Evolutionary conservation across 306 rosid species (phyloP), one percentile per base, ranked within the genome.

Genomic region (Arachis stenosperma): DNA sequence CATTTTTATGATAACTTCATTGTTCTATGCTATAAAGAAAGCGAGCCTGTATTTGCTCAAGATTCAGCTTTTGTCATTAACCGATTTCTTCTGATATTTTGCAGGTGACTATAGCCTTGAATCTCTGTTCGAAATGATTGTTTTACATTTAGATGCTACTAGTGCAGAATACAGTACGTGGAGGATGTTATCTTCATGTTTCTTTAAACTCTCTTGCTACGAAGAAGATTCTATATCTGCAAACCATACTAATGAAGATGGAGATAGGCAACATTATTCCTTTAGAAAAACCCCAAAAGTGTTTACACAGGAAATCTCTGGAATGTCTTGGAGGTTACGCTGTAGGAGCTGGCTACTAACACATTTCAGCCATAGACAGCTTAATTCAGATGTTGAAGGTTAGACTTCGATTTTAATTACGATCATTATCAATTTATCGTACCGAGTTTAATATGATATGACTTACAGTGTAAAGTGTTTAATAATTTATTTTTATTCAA

Each of bases 131-230:
- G 97, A 88, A 86, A 88, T 85, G 90, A 85, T 88, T 82, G 94
- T 83, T 64, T 73, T 64, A 72, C 98, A 93, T 82, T 81, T 93
- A 61, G 98, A 89, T 75, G 97, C 86, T 50, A 75, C 96, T 6
- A 44, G 70, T 84, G 86, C 91, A 13, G 90, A 85, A 39, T 27
- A 37, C 79, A 79, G 75, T 36, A 85, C 80, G 22, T 89, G 98
- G 98, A 88, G 52, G 82, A 82, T 73, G 69, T 81, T 86, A 56
- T 86, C 94, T 30, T 67, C 56, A 54, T 93, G 98, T 84, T 91
- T 93, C 77, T 77, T 70, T 22, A 85, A 73, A 67, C 75, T 89
- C 40, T 85, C 75, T 78, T 80, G 22, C 71, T 47, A 0, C 14
- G 92, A 86, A 63, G 89, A 85, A 65, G 98, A 91, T 77, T 48